Base-by-base conservation (phyloP, 108 stramenopile species). In the Asterionellopsis glacialis region DNA sequence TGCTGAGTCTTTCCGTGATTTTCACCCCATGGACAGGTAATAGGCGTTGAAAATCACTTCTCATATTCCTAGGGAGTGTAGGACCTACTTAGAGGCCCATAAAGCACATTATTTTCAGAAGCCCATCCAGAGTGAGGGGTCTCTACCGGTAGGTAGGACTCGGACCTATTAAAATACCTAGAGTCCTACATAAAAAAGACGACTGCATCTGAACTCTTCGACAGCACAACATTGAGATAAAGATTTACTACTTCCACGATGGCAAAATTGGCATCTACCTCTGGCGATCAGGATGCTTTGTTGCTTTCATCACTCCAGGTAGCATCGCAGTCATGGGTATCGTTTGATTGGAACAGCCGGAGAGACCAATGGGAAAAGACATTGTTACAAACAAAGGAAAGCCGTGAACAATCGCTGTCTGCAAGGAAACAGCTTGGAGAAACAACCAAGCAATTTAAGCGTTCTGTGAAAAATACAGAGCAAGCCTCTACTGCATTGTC, bases 371-470 rank as follows among this genome's bases (percentile, higher is more conserved):
- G 85, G 70, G 77, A 77, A 12, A 27, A 73, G 24, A 73, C 77
- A 13, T 9, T 45, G 12, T 21, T 45, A 1, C 16, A 25, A n/a
- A 65, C 63, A 53, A 76, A 73, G 50, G 85, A 83, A 55, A 70
- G 79, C 50, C 75, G 73, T 12, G 85, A 89, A 51, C 65, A 67
- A 18, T 81, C 84, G 22, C 57, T 67, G 18, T 24, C 69, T 15
- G 91, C 86, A 33, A 84, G 91, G 22, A 93, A 88, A 61, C 55
- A 65, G 12, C 78, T 93, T 15, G 85, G 78, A 16, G 87, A 88
- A n/a, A 62, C 63, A 0, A 93, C 91, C 40, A 93, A 93, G 51
- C 60, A 60, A 16, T 76, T 93, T 66, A 93, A 93, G 55, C 64
- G 69, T n/a, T 79, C 80, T 18, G 68, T 92, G 19, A 92, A 92